These are phyloP conservation scores for Cladosporium sp. DNA, from an alignment of 2,329 filamentous ascomycete genomes.

Conservation along the genomic window DNA sequence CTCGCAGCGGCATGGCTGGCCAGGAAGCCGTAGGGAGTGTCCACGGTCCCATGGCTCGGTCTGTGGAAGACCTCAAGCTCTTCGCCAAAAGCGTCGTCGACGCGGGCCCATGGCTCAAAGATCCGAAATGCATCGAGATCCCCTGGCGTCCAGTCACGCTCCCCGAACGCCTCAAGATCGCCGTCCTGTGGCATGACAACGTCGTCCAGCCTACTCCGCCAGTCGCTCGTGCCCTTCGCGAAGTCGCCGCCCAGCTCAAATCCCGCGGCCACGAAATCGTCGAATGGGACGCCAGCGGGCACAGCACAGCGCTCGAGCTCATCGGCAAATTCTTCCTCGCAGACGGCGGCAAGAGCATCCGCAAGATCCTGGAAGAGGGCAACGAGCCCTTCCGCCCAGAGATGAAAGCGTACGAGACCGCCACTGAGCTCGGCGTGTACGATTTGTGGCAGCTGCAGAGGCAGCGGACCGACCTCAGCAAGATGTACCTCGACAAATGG, in stretches of 20 bases:
- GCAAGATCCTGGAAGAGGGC: constrained; percentile 37
- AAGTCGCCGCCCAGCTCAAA: constrained; percentile 51
- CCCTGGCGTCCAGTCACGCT: constrained; percentile 47
- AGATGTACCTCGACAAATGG: constrained; percentile 44
- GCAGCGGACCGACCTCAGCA: constrained; percentile 39
- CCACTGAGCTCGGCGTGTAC: constrained; percentile 39
- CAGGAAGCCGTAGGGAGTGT: constrained; percentile 63
- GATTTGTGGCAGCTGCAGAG: constrained; percentile 48
- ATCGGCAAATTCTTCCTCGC: constrained; percentile 46
- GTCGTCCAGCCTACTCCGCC: constrained; percentile 59
- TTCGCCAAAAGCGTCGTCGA: constrained; percentile 40
- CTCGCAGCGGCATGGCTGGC: constrained; percentile 56
- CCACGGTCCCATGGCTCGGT: constrained; percentile 59
- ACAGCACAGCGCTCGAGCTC: constrained; percentile 48
- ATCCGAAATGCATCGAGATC: constrained; percentile 51
- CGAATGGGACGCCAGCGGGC: constrained; percentile 53
- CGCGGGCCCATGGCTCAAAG: constrained; percentile 48
- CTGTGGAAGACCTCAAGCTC: constrained; percentile 48
- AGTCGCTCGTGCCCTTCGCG: constrained; percentile 52
- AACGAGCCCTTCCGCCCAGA: constrained; percentile 47
- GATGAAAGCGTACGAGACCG: constrained; percentile 43
- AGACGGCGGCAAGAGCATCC: constrained; percentile 48
- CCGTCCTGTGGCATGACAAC: constrained; percentile 56
- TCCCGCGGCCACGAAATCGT: constrained; percentile 52
- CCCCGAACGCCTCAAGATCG: constrained; percentile 54